These are phyloP conservation scores for Hymenoscyphus occultus DNA, from an alignment of 2,329 filamentous ascomycete genomes.

Conservation along the genomic window DNA sequence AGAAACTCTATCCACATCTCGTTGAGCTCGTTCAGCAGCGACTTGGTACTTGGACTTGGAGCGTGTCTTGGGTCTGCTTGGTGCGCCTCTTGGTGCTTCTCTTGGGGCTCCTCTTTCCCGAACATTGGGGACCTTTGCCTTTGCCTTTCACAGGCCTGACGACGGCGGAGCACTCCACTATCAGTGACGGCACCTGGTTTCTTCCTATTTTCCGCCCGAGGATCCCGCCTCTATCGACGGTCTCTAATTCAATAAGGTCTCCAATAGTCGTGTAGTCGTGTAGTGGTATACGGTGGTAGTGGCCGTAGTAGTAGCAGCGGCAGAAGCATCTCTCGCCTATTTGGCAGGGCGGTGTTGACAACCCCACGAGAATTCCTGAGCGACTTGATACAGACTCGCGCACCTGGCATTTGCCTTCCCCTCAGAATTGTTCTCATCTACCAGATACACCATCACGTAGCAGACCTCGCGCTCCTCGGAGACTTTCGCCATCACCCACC, in stretches of 20 bases:
- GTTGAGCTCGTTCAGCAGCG: not conserved
- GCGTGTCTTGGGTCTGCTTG: not conserved
- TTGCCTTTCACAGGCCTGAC: not conserved
- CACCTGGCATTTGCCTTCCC: not conserved
- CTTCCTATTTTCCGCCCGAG: slow-evolving; percentile 1
- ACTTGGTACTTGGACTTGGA: not conserved
- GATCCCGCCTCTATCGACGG: not conserved
- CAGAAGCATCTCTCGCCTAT: not conserved
- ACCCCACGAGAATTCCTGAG: not conserved
- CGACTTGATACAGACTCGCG: not conserved
- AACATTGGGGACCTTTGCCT: not conserved
- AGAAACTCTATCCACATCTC: not conserved
- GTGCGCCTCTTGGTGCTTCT: not conserved
- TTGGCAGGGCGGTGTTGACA: not conserved
- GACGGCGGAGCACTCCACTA: not conserved
- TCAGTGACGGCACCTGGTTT: not conserved
- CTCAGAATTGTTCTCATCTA: not conserved
- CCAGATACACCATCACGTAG: not conserved
- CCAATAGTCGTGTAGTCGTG: not conserved
- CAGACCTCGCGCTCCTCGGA: not conserved
- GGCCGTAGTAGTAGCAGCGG: not conserved
- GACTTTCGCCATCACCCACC: not conserved
- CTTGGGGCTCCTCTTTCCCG: not conserved
- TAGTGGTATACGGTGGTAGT: not conserved
- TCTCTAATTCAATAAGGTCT: not conserved